Conservation (phyloP, 1,139 yeast species). For the Blastobotrys arbuscula region DNA sequence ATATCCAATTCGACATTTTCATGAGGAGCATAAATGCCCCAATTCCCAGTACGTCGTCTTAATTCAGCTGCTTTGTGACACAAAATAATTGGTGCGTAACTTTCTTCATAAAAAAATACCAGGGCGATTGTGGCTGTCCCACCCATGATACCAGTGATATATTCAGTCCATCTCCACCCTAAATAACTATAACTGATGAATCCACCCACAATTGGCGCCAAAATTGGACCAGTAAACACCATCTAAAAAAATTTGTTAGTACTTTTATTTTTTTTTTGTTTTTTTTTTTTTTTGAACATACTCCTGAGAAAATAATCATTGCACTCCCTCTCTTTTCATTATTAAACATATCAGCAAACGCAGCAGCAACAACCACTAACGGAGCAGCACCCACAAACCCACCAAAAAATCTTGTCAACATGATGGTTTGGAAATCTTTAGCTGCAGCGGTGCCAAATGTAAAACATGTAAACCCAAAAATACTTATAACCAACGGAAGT, state of each 20-base stretch:
- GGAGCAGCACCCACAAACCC: constrained; percentile 58
- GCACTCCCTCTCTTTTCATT: constrained; percentile 63
- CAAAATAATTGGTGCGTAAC: constrained; percentile 43
- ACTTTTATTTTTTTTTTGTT: no score
- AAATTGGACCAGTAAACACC: constrained; percentile 69
- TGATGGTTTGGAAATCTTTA: constrained; percentile 62
- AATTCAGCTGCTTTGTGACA: constrained; percentile 42
- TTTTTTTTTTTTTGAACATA: no score
- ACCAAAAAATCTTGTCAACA: constrained; percentile 68
- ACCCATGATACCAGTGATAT: constrained; percentile 49
- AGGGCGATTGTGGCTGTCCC: constrained; percentile 33
- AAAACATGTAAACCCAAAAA: constrained; percentile 55
- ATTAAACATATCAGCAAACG: constrained; percentile 70
- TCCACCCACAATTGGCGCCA: constrained; percentile 52
- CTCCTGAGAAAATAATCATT: constrained; percentile 53
- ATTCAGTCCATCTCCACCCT: constrained; percentile 59
- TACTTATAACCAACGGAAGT: constrained; percentile 47
- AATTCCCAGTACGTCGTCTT: constrained; percentile 48
- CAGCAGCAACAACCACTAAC: constrained; percentile 76
- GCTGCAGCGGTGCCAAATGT: constrained; percentile 69
- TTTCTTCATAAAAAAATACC: constrained; percentile 33
- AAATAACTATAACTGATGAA: constrained; percentile 34
- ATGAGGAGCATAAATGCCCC: constrained; percentile 84
- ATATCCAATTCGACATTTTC: constrained; percentile 61
- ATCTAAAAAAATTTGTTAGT: no score